phyloP scores from a whole-genome alignment of 2,329 filamentous ascomycete genomes.

The Alternaria dauci region DNA sequence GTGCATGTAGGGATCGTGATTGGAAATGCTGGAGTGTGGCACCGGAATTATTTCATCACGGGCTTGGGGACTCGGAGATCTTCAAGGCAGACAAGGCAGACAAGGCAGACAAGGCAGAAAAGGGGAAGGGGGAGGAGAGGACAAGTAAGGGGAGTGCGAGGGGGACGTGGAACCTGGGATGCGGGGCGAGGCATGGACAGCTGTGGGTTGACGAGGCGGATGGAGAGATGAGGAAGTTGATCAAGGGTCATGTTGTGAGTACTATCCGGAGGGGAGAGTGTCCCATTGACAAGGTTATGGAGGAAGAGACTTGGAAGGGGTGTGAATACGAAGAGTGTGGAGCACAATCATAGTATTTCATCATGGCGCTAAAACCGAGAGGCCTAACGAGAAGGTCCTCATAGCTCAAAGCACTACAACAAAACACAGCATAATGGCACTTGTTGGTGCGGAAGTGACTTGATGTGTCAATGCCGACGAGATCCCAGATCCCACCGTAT shows the following conservation, averaged over 20 bases:
- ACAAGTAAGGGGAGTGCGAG: neutral
- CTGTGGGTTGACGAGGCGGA: slow-evolving; percentile 21
- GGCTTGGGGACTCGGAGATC: slow-evolving; percentile 39
- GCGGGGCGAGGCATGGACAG: slow-evolving; percentile 19
- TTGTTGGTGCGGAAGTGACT: neutral
- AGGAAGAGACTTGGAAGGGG: slow-evolving; percentile 16
- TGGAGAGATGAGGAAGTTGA: neutral
- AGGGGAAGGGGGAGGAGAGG: neutral
- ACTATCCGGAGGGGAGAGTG: slow-evolving; percentile 15
- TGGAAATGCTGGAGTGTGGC: slow-evolving; percentile 49
- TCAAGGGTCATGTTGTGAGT: slow-evolving; percentile 4
- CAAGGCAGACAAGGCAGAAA: slow-evolving; percentile 6
- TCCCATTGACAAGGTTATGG: slow-evolving; percentile 11
- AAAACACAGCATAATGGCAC: neutral
- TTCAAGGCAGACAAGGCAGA: slow-evolving; percentile 8
- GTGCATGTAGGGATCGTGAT: slow-evolving; percentile 49
- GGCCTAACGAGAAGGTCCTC: neutral
- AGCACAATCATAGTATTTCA: slow-evolving; percentile 19
- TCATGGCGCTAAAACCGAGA: neutral
- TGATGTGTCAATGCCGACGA: neutral
- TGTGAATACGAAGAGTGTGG: slow-evolving; percentile 24
- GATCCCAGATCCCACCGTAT: slow-evolving; percentile 7
- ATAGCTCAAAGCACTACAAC: neutral
- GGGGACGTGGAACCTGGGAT: slow-evolving; percentile 25
- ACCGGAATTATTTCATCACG: slow-evolving; percentile 54